These are phyloP conservation scores for Pseudogymnoascus sp. DNA, from an alignment of 2,329 filamentous ascomycete species.

Conservation along the genomic window DNA sequence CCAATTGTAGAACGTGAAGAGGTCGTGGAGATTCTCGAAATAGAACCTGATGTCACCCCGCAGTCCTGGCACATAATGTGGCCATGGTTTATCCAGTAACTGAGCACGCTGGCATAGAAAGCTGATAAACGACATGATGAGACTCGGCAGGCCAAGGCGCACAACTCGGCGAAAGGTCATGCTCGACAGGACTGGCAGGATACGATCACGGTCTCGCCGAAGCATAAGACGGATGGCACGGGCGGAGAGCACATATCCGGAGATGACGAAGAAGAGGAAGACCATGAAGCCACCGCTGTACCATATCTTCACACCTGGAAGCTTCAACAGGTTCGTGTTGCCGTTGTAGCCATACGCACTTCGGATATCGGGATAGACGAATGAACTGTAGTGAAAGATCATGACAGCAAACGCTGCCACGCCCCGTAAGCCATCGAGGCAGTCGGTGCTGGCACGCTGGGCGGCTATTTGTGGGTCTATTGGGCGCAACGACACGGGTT, in stretches of 20 bases:
- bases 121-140: constrained; percentile 33
- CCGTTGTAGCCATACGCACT: constrained; percentile 28
- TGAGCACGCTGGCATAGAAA: constrained; percentile 10
- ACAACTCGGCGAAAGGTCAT: constrained; percentile 40
- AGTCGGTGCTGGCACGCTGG: constrained; percentile 1
- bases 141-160: constrained; percentile 38
- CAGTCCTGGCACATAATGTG: neutral
- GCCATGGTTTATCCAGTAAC: neutral
- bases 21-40: neutral
- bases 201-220: constrained; percentile 30
- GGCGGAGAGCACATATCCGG: constrained; percentile 39
- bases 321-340: constrained; percentile 30
- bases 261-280: constrained; percentile 44
- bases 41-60: neutral
- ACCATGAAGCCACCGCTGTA: constrained; percentile 39
- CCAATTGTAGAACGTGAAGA: constrained; percentile 7
- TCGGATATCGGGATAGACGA: neutral
- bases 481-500: neutral
- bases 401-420: constrained; percentile 4
- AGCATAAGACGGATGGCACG: constrained; percentile 37
- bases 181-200: constrained; percentile 35
- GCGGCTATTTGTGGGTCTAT: constrained; percentile 6
- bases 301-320: constrained; percentile 35
- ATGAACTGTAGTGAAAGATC: neutral
- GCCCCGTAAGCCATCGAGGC: neutral